Conservation (phyloP, 352 stramenopile genomes). For the Lagenidium sp. region DNA sequence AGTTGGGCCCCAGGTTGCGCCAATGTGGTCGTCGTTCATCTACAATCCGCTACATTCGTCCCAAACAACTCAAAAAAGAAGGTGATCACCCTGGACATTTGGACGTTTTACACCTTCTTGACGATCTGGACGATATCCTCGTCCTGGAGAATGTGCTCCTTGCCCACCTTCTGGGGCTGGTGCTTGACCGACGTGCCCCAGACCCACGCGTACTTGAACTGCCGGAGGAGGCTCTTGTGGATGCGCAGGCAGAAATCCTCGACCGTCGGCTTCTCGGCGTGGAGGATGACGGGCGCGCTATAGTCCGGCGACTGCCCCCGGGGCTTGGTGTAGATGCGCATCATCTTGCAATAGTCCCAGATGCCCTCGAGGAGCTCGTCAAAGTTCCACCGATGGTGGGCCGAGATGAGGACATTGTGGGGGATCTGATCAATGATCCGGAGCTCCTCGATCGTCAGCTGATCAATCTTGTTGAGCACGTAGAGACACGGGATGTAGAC, state of each 20-base stretch:
- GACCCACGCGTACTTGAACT: slow-evolving; percentile 96
- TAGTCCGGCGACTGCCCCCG: slow-evolving; percentile 95
- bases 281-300: slow-evolving; percentile 96
- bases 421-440: slow-evolving; percentile 98
- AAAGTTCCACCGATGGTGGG: slow-evolving; percentile 97
- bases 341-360: slow-evolving; percentile 98
- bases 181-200: slow-evolving; percentile 98
- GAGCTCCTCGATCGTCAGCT: slow-evolving; percentile 98
- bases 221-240: slow-evolving; percentile 82
- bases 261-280: slow-evolving; percentile 92
- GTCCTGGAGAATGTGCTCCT: slow-evolving; percentile 96
- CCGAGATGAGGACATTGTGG: slow-evolving; percentile 97
- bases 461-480: slow-evolving; percentile 99
- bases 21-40: too few relatives aligned
- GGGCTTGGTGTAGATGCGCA: slow-evolving; percentile 98
- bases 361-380: slow-evolving; percentile 95
- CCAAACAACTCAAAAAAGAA: too few relatives aligned
- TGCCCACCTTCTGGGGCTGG: slow-evolving; percentile 98
- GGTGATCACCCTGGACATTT: too few relatives aligned
- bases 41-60: too few relatives aligned
- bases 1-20: too few relatives aligned
- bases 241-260: slow-evolving; percentile 95
- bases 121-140: slow-evolving; percentile 99
- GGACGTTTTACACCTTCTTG: slow-evolving; percentile 83
- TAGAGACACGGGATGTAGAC: slow-evolving; percentile 98